Base-by-base conservation (phyloP, 2,329 filamentous ascomycete species). In the Bipolaris cookei region DNA sequence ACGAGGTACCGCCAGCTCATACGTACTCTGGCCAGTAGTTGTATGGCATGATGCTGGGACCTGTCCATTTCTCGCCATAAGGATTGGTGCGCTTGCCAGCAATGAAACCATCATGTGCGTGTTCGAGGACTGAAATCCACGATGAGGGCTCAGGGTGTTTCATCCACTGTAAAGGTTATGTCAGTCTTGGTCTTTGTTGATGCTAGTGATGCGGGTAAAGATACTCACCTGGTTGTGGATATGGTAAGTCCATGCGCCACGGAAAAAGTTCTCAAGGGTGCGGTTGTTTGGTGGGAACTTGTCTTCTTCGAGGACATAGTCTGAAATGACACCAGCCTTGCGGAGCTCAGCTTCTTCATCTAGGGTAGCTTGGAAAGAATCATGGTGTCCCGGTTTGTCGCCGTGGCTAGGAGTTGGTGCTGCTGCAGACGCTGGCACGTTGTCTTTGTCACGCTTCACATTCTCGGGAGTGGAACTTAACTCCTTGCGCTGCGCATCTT, bases 171-270 rank as follows among this genome's bases (percentile, higher is more conserved):
- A 23, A 44, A 18, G 2, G 39, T 44, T 1, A 11, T 54, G 66
- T 75, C 63, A 76, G 71, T 56, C 16, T 10, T 16, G n/a, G 43
- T 71, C 18, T 44, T 7, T 16, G 1, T 54, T 48, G 58, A 51
- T 58, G 49, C 39, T 50, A 8, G 16, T 30, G 25, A 25, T 42
- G 37, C 20, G 47, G 32, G 18, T 18, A 11, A 38, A 47, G 38
- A n/a, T 25, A 38, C 79, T 71, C 71, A 83, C 82, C 75, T 84
- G 83, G 61, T 85, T 85, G 65, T 85, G 83, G 57, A 84, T 80
- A 66, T 85, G 83, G 66, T 85, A 85, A 25, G 81, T 84, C 81
- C 81, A 85, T 20, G 82, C 80, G 1, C 83, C 83, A 5, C 79
- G 76, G 73, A 85, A 84, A 71, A 85, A 85, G 63, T 84, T 82